Base-by-base conservation (phyloP, 352 stramenopile genomes). In the Phytophthora rubi region DNA sequence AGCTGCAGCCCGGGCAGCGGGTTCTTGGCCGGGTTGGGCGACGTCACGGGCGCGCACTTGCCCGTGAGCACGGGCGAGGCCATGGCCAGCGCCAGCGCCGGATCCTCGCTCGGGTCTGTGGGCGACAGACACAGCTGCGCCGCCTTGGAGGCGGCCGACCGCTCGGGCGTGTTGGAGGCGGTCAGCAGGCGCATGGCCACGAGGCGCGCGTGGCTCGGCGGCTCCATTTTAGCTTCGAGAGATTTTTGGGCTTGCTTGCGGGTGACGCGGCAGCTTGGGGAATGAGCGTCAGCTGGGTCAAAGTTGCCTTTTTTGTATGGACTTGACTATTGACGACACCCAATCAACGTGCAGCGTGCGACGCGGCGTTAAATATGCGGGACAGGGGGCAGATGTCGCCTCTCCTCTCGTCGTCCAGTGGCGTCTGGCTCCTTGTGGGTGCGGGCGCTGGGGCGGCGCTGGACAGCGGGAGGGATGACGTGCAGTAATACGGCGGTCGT, bases 1-100 rank as follows among this genome's bases (percentile, higher is more conserved):
- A 83, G 88, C 35, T 90, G 80, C 12, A 93, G 80, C 1, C 76
- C 83, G 3, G 85, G 83, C 6, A 93, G 80, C 6, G 85, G 70
- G 12, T 83, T 85, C 71, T 85, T 89, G 26, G 77, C 71, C 35
- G 78, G 59, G 12, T 79, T 73, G 8, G 81, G 79, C 55, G 82
- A 89, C 26, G 73, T 68, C 26, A 80, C 75, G 26, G 73, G 71
- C 37, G 59, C 64, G 10, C 73, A 51, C 21, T 77, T 78, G 13
- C 77, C 75, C 6, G 75, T 82, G 9, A 85, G 49, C 35, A 88
- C 72, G 9, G 80, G 80, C 18, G 78, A 86, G 30, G 59, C 59
- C 68, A 85, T 72, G 32, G 69, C 62, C 49, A 73, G 32, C 33
- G 33, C 33, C 33, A 39, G 10, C 33, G 33, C 33, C 39, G 56